phyloP scores from a whole-genome alignment of 1,284 basidiomycete species.

The Ceratobasidium sp. region DNA sequence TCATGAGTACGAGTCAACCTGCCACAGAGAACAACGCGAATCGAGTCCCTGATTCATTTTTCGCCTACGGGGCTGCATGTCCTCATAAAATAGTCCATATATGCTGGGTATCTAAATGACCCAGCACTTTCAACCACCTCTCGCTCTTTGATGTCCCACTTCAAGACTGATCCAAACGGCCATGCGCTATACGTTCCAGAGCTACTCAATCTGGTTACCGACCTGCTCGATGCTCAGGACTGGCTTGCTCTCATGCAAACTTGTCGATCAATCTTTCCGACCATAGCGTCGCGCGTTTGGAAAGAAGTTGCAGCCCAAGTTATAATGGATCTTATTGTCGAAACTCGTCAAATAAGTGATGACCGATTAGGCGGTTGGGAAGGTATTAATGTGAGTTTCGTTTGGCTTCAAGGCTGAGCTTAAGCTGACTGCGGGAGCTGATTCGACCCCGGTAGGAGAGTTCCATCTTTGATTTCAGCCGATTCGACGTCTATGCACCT shows the following conservation, averaged over 20 bases:
- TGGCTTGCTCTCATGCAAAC: conserved; percentile 8
- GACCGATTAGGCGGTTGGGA: no score
- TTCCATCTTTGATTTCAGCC: neutral
- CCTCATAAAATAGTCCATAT: neutral
- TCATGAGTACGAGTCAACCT: neutral
- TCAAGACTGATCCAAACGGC: neutral
- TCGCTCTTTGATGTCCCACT: neutral
- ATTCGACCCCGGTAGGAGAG: neutral
- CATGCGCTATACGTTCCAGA: conserved; percentile 3
- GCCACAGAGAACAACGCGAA: neutral
- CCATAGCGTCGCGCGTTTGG: conserved; percentile 2
- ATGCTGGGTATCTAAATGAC: neutral
- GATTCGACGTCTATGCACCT: conserved; percentile 33
- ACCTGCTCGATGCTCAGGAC: neutral
- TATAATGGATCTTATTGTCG: neutral
- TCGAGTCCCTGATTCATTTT: neutral
- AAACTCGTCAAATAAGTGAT: neutral
- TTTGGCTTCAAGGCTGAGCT: no score
- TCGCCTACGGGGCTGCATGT: neutral
- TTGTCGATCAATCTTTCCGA: neutral
- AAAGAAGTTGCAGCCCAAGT: neutral
- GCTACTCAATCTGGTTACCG: neutral
- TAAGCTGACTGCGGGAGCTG: no score
- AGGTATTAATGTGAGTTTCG: no score
- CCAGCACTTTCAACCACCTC: neutral